Evolutionary conservation across 768 basidiomycete species (phyloP), one percentile per base, ranked within the genome.

Genomic region (Naganishia antarctica): DNA sequence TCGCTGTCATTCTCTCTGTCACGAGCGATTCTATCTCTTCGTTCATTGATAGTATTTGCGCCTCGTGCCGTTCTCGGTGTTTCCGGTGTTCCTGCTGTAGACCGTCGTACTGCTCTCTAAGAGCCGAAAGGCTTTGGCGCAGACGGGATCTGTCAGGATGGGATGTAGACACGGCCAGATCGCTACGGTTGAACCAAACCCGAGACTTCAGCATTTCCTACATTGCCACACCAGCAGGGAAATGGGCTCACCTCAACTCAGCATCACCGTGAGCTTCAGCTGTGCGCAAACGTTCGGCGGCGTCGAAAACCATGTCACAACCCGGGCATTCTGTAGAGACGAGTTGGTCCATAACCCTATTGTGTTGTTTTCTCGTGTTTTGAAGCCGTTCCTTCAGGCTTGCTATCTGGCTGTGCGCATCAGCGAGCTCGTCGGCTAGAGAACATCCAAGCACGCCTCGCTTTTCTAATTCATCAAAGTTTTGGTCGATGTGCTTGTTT

Each of bases 401-500:
- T 29, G 53, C 53, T 21, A 57, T 57, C n/a, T 57, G 31, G 37
- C 53, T 29, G 32, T 57, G 31, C 23, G 53, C 53, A 34, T 57
- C 37, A 1, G 53, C 53, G 26, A 57, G 53, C 37, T 57, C 53
- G 16, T 57, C 53, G 23, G 37, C 53, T 23, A 57, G 13, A 0
- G 53, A 57, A 21, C 53, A 57, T 3, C 53, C 53, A 40, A 57
- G 26, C 3, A 57, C 23, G 53, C 53, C 53, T 23, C 53, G 53
- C 34, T 57, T 57, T 16, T 57, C 53, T 8, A 57, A 34, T 41
- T 57, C 34, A n/a, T 37, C 37, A 37, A 57, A 57, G 37, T 57
- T 57, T 15, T 41, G 21, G 32, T 57, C 53, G 34, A 57, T 57
- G 53, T 57, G 53, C 37, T 40, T 37, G 53, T 57, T 57, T 23